Evolutionary conservation across 371 early-diverging fungal species (phyloP).

Genomic region (Antonospora locustae): DNA sequence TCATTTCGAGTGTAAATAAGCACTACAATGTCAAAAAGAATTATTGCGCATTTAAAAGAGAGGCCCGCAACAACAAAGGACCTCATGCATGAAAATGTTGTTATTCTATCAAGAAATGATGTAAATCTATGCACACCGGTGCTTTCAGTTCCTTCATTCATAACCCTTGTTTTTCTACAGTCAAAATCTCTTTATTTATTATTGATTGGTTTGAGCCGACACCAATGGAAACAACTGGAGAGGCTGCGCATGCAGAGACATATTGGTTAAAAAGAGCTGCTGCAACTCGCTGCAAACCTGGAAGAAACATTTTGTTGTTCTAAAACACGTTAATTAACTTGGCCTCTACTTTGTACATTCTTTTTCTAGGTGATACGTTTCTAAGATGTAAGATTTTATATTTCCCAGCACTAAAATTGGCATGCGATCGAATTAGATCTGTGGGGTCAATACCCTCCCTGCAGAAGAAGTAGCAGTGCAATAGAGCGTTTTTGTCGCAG

Average conservation of each 20-base stretch:
- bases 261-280: no score
- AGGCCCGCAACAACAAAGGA: slow-evolving; percentile 32
- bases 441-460: slow-evolving; percentile 8
- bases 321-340: background rate
- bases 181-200: background rate
- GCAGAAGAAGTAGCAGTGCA: slow-evolving; percentile 53
- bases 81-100: slow-evolving; percentile 44
- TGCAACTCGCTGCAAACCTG: no score
- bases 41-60: slow-evolving; percentile 42
- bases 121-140: background rate
- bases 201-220: background rate
- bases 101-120: slow-evolving; percentile 21
- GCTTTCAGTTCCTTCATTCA: background rate
- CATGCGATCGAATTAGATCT: slow-evolving; percentile 13
- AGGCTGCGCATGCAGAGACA: background rate
- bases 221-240: background rate
- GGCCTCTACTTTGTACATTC: slow-evolving; percentile 43
- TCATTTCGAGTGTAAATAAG: slow-evolving; percentile 46
- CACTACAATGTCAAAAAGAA: slow-evolving; percentile 28
- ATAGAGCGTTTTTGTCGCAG: background rate
- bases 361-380: slow-evolving; percentile 53
- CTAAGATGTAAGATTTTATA: slow-evolving; percentile 30
- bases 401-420: slow-evolving; percentile 15
- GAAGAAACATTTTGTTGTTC: no score
- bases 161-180: background rate